A percentile compares a stretch with the other conserved stretches of the same genome.
Evolutionary conservation across 2,329 filamentous ascomycete genomes (phyloP).

Genomic region (Aspergillus fumigatiaffinis): DNA sequence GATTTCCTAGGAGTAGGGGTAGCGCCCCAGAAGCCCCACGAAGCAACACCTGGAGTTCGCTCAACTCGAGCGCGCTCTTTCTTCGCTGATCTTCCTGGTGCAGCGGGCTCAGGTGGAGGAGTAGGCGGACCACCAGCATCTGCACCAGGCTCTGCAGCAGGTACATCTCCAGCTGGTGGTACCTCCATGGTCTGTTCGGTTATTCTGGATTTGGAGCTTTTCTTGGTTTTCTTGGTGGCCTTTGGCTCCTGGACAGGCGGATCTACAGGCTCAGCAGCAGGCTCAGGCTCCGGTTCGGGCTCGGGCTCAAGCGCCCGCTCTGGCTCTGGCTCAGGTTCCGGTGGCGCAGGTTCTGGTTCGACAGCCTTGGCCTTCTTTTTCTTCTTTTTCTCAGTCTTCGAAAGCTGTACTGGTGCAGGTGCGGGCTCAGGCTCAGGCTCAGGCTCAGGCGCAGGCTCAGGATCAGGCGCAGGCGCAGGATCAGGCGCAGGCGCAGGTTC

Average conservation of each 20-base stretch:
- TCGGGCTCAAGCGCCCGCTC: conserved; percentile 18
- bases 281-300: conserved; percentile 18
- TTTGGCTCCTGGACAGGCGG: neutral
- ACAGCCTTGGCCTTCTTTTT: conserved; percentile 22
- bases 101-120: conserved; percentile 52
- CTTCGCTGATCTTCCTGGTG: conserved; percentile 54
- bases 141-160: conserved; percentile 20
- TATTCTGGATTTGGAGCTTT: conserved; percentile 15
- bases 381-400: conserved; percentile 27
- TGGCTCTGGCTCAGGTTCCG: conserved; percentile 27
- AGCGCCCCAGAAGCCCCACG: conserved; percentile 74
- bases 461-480: conserved; percentile 10
- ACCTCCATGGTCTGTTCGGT: conserved; percentile 41
- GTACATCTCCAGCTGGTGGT: conserved; percentile 45
- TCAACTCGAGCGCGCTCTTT: conserved; percentile 76
- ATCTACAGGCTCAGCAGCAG: conserved; percentile 22
- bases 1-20: conserved; percentile 46
- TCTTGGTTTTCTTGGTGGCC: conserved; percentile 33
- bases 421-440: conserved; percentile 8
- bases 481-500: conserved; percentile 22
- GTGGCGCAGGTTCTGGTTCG: conserved; percentile 27
- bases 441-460: neutral
- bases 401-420: conserved; percentile 19
- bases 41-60: conserved; percentile 61
- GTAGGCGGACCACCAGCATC: conserved; percentile 41